Evolutionary conservation across 805 yeast genomes (phyloP), one percentile per base, ranked within the genome.

Genomic region (Ogataea nakhonphanomensis): DNA sequence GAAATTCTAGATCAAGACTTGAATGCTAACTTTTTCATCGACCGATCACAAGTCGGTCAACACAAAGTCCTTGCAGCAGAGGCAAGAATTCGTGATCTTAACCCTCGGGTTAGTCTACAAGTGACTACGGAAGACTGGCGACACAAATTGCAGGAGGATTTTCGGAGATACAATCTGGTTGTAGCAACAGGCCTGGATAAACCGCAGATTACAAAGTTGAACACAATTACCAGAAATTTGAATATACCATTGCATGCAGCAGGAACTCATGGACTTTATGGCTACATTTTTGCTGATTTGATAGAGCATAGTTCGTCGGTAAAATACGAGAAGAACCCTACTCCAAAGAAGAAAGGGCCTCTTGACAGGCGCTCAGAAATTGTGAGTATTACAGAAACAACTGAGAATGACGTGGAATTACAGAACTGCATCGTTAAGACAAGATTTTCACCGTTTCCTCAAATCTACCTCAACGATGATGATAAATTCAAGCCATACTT

Each of bases 251-350:
- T 93, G 23, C 88, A 84, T 57, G 70, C 76, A 11, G 65, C 85
- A 1, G 82, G 81, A 0, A 56, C 79, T 2, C 83, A 83, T 59
- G 99, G 99, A 0, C 65, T 90, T 56, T 88, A 75, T 58, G 96
- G 96, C 1, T 85, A 77, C 54, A 73, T 87, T 1, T 82, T 90
- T 57, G 78, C 79, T 3, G 99, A 93, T 61, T 69, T 91, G 45
- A 74, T 87, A 8, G 59, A 68, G 33, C 88, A 86, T 61, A 67
- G 70, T 24, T 71, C 86, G 2, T 64, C 62, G 3, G 71, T 74
- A 33, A 79, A 76, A 28, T 73, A 70, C 39, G 75, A 74, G 33
- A 71, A 67, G 41, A 74, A 78, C 30, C 64, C 68, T 15, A 56
- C 66, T 7, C 57, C 73, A n/a, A 74, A 84, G 9, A 64, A 67